A percentile compares a stretch with the other conserved stretches of the same genome.
These are phyloP conservation scores for Geotrichum carabidarum DNA, from an alignment of 1,139 yeast species.

Conservation along the genomic window DNA sequence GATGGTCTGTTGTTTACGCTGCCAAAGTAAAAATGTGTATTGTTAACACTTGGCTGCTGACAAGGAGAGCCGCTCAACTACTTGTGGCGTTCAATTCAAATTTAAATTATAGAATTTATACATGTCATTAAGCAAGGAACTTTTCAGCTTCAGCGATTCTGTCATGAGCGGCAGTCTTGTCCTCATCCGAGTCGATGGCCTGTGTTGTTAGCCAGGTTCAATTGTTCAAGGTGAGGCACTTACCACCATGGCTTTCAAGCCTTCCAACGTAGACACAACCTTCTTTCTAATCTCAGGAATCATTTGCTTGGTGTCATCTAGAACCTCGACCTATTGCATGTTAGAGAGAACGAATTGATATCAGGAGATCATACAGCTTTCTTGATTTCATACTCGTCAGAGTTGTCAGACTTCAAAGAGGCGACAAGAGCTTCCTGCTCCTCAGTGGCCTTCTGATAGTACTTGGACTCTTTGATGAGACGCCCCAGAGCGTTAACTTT, in stretches of 20 bases:
- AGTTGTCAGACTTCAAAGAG: constrained; percentile 39
- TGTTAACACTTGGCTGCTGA: background rate
- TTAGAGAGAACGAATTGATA: background rate
- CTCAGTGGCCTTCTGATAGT: constrained; percentile 58
- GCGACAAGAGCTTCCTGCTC: constrained; percentile 54
- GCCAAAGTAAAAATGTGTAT: background rate
- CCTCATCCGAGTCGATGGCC: constrained; percentile 48
- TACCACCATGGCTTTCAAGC: constrained; percentile 43
- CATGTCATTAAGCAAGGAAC: constrained; percentile 20
- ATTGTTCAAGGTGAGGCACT: constrained; percentile 17
- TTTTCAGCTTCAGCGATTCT: constrained; percentile 33
- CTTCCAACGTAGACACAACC: constrained; percentile 47
- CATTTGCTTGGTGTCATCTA: constrained; percentile 64
- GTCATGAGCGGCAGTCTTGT: constrained; percentile 42
- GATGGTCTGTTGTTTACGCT: background rate
- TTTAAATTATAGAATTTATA: background rate
- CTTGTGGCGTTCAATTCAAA: background rate
- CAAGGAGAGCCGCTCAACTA: background rate
- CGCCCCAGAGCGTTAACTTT: constrained; percentile 70
- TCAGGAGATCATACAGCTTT: constrained; percentile 42
- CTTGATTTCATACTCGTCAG: constrained; percentile 68
- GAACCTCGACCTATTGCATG: constrained; percentile 46
- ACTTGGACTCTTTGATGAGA: constrained; percentile 62
- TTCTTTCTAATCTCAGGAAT: constrained; percentile 57
- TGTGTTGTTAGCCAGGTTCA: constrained; percentile 29